Conservation (phyloP, 2,329 filamentous ascomycete genomes). For the Aspergillus sp. region DNA sequence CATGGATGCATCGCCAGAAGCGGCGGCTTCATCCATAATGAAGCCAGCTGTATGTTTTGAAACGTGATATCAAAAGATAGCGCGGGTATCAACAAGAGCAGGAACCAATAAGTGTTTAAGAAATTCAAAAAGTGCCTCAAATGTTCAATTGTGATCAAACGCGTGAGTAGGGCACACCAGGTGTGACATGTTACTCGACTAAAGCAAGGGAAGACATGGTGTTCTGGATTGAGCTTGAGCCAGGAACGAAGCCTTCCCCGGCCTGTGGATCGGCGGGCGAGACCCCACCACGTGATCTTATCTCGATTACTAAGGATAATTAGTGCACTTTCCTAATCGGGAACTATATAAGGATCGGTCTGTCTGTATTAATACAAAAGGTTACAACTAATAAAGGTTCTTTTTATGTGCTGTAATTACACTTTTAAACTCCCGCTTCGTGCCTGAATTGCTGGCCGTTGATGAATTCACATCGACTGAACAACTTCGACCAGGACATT, state of each 20-base stretch:
- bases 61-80: neutral
- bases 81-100: neutral
- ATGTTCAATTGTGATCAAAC: neutral
- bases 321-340: neutral
- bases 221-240: slow-evolving; percentile 5
- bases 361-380: too few species aligned
- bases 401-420: too few species aligned
- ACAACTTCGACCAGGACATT: slow-evolving; percentile 9
- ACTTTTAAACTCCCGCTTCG: slow-evolving; percentile 6
- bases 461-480: slow-evolving; percentile 13
- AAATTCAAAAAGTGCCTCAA: neutral
- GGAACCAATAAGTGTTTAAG: neutral
- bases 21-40: slow-evolving; percentile 28
- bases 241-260: slow-evolving; percentile 9
- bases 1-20: slow-evolving; percentile 23
- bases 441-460: slow-evolving; percentile 11
- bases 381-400: too few species aligned
- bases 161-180: neutral
- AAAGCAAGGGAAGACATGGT: slow-evolving; percentile 10
- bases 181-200: slow-evolving; percentile 12
- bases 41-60: neutral
- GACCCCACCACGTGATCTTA: slow-evolving; percentile 17
- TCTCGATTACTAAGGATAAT: neutral
- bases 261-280: slow-evolving; percentile 2
- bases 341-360: neutral